A percentile compares a stretch with the other conserved stretches of the same genome.
These are phyloP conservation scores for Gossypium armourianum DNA, from an alignment of 441 rosid genomes.

Conservation along the genomic window DNA sequence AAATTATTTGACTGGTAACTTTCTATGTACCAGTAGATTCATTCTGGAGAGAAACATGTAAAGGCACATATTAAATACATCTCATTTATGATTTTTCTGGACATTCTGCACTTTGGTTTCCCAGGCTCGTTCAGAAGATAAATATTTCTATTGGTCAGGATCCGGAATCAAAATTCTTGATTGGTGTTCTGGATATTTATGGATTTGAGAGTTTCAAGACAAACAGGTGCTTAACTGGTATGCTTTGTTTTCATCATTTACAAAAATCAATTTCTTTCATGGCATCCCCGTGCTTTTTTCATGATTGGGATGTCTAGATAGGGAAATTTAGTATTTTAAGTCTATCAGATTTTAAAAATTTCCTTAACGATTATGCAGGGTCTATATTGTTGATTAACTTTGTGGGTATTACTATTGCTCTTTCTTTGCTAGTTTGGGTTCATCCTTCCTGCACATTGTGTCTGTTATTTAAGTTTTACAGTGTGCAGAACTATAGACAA, in stretches of 20 bases:
- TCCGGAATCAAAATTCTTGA: constrained; percentile 59
- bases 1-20: constrained; percentile 90
- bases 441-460: background rate
- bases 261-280: constrained; percentile 27
- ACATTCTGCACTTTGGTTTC: constrained; percentile 18
- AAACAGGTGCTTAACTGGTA: constrained; percentile 97
- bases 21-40: constrained; percentile 1
- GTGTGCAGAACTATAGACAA: background rate
- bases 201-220: constrained; percentile 95
- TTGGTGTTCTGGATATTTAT: constrained; percentile 81
- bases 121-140: constrained; percentile 84
- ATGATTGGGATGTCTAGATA: constrained; percentile 16
- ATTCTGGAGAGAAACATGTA: background rate
- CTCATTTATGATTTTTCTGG: constrained; percentile 10
- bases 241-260: constrained; percentile 56
- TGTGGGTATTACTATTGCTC: background rate
- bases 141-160: constrained; percentile 88
- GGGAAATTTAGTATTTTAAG: constrained; percentile 4
- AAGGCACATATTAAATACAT: background rate
- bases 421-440: constrained; percentile 8
- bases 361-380: background rate
- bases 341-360: background rate
- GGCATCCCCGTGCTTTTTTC: constrained; percentile 22
- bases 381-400: background rate
- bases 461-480: background rate